Conservation (phyloP, 495 filamentous ascomycete genomes). For the Aspergillus egyptiacus region DNA sequence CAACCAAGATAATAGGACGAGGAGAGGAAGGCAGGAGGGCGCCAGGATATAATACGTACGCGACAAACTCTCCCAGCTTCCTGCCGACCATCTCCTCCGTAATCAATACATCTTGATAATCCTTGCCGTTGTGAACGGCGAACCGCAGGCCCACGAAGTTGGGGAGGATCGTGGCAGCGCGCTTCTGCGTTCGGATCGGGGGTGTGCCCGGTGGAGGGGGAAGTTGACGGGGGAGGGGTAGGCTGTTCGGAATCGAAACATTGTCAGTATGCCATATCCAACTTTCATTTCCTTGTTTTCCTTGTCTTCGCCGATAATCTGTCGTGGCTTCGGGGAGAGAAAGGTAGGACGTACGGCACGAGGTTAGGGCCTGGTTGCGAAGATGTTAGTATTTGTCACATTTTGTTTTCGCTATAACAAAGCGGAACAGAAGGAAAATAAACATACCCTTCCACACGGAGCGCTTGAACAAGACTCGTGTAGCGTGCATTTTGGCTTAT, state of each 20-base stretch:
- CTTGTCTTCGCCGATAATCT: background rate
- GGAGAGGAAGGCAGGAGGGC: constrained; percentile 1
- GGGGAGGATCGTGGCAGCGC: constrained; percentile 87
- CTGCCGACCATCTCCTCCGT: constrained; percentile 98
- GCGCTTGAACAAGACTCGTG: constrained; percentile 54
- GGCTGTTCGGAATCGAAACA: too few relatives aligned
- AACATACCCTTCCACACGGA: constrained; percentile 69
- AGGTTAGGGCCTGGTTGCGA: constrained; percentile 45
- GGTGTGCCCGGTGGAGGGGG: constrained; percentile 54
- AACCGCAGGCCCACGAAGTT: constrained; percentile 93
- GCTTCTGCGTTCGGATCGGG: constrained; percentile 83
- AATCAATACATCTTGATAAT: constrained; percentile 78
- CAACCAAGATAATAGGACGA: background rate
- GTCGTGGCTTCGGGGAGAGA: background rate
- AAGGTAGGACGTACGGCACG: constrained; percentile 42
- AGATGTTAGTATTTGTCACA: background rate
- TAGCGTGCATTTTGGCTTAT: constrained; percentile 52
- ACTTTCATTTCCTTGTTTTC: background rate
- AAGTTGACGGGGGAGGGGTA: constrained; percentile 38
- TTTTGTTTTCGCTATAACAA: background rate
- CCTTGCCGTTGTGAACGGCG: constrained; percentile 93
- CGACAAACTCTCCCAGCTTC: constrained; percentile 91
- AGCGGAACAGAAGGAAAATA: background rate
- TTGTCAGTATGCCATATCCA: constrained; percentile 5
- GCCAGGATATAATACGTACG: constrained; percentile 51